Evolutionary conservation across 805 yeast genomes (phyloP).

Genomic region (Ogataea trehalophila): DNA sequence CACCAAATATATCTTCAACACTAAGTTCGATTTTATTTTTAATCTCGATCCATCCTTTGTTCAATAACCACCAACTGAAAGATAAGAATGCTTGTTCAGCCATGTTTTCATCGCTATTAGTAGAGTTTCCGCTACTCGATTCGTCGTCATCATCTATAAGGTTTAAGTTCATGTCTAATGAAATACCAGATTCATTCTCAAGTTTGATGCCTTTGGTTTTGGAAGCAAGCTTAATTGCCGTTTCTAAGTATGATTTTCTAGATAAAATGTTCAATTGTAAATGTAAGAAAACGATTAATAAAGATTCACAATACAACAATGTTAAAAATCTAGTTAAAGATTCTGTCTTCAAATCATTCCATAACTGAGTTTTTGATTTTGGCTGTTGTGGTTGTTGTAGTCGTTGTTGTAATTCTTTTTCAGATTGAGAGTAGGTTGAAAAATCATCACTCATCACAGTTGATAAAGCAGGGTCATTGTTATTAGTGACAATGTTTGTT

Average conservation of each 20-base stretch:
- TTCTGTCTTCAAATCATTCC: slow-evolving; percentile 77
- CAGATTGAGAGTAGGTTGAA: slow-evolving; percentile 26
- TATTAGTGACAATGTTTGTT: slow-evolving; percentile 4
- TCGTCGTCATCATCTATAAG: slow-evolving; percentile 22
- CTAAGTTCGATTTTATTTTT: slow-evolving; percentile 47
- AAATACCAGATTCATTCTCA: slow-evolving; percentile 18
- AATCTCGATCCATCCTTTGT: slow-evolving; percentile 72
- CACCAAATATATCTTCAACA: slow-evolving; percentile 57
- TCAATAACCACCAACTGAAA: slow-evolving; percentile 89
- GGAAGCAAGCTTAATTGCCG: slow-evolving; percentile 69
- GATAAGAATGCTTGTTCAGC: slow-evolving; percentile 81
- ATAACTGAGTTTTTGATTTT: slow-evolving; percentile 58
- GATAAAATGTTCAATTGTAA: slow-evolving; percentile 86
- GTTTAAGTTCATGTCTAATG: slow-evolving; percentile 17
- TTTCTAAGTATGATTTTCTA: slow-evolving; percentile 75
- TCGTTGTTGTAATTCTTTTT: slow-evolving; percentile 3
- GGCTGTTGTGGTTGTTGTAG: slow-evolving; percentile 17
- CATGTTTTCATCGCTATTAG: slow-evolving; percentile 36
- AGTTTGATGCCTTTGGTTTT: slow-evolving; percentile 31
- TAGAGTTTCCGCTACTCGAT: slow-evolving; percentile 8
- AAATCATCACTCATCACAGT: slow-evolving; percentile 36
- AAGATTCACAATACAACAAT: slow-evolving; percentile 59
- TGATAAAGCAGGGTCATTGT: slow-evolving; percentile 18
- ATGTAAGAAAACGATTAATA: slow-evolving; percentile 73
- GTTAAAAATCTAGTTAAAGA: slow-evolving; percentile 72